phyloP scores from a whole-genome alignment of 208 protist genomes.

The Leishmania martiniquensis region DNA sequence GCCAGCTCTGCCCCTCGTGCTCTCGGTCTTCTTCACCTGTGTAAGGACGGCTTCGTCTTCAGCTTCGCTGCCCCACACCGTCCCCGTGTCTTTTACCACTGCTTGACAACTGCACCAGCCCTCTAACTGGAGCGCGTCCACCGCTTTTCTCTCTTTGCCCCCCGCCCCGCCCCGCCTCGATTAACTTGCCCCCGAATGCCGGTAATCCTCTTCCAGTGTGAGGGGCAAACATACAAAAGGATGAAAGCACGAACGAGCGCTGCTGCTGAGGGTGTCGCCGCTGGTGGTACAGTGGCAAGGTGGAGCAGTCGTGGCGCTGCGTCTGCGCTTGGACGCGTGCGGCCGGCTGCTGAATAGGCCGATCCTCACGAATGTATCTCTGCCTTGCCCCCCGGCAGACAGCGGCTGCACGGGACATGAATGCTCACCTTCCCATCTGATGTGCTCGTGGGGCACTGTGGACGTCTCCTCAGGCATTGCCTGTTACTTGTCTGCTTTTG shows the following conservation, averaged over 20 bases:
- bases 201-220: neutral
- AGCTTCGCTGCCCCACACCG: neutral
- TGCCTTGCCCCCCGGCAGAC: neutral
- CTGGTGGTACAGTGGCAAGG: neutral
- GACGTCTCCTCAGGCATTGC: neutral
- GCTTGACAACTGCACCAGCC: too few species aligned
- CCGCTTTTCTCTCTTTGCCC: neutral
- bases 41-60: neutral
- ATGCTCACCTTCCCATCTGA: neutral
- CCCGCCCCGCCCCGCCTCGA: too few species aligned
- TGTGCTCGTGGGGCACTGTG: neutral
- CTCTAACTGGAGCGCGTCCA: neutral
- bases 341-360: neutral
- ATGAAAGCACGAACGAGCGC: neutral
- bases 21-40: neutral
- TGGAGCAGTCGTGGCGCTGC: neutral
- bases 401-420: neutral
- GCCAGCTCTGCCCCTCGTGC: neutral
- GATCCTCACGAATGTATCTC: too few species aligned
- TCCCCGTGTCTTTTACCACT: neutral
- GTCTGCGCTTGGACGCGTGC: neutral
- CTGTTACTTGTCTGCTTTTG: neutral
- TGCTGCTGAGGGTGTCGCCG: neutral
- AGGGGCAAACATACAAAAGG: neutral
- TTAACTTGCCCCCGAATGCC: neutral